phyloP scores from a whole-genome alignment of 1,139 yeast species.

The Candida sanyaensis region DNA sequence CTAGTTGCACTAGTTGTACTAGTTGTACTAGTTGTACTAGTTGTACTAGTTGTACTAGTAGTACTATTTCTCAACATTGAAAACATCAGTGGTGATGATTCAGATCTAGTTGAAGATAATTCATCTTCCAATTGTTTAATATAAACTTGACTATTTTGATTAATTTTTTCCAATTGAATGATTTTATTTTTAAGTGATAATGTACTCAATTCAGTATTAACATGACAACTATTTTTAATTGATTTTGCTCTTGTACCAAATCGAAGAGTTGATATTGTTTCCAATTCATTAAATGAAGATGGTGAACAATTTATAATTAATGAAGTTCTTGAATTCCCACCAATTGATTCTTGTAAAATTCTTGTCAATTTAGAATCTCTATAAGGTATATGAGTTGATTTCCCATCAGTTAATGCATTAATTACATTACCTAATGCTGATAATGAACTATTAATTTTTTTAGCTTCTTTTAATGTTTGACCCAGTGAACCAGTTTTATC shows the following conservation, averaged over 20 bases:
- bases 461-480: slow-evolving; percentile 77
- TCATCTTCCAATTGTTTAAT: slow-evolving; percentile 55
- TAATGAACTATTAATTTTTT: slow-evolving; percentile 77
- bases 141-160: slow-evolving; percentile 44
- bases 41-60: slow-evolving; percentile 1
- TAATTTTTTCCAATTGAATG: slow-evolving; percentile 47
- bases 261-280: slow-evolving; percentile 75
- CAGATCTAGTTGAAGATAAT: slow-evolving; percentile 9
- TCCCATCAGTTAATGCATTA: slow-evolving; percentile 72
- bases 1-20: too few species aligned
- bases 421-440: slow-evolving; percentile 82
- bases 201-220: slow-evolving; percentile 68
- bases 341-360: slow-evolving; percentile 77
- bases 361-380: slow-evolving; percentile 83
- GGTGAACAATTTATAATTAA: slow-evolving; percentile 82
- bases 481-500: slow-evolving; percentile 81
- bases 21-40: slow-evolving; percentile 3
- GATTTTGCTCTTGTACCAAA: slow-evolving; percentile 81
- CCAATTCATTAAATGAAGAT: slow-evolving; percentile 57
- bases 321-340: slow-evolving; percentile 85
- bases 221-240: slow-evolving; percentile 67
- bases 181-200: slow-evolving; percentile 54
- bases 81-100: slow-evolving; percentile 7
- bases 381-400: slow-evolving; percentile 69
- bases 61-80: slow-evolving; percentile 6